Conservation (phyloP, 2,329 filamentous ascomycete species). For the Xylaria sp. region DNA sequence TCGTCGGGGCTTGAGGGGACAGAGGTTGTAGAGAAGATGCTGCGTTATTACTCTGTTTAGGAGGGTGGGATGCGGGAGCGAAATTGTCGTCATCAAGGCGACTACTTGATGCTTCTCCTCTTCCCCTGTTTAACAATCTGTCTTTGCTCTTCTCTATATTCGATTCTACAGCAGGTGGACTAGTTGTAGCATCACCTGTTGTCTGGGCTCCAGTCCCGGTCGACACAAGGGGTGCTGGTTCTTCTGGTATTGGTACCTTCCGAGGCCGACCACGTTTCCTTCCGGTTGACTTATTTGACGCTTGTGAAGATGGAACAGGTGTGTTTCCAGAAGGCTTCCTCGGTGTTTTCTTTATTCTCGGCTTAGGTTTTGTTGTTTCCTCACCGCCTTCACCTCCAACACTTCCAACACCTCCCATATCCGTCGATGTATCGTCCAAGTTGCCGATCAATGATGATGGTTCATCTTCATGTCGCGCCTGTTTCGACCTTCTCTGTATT, state of each 20-base stretch:
- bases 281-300: conserved; percentile 43
- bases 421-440: conserved; percentile 41
- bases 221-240: conserved; percentile 36
- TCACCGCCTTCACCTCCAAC: conserved; percentile 40
- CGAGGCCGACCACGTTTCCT: conserved; percentile 50
- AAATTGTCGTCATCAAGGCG: conserved; percentile 16
- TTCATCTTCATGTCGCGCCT: conserved; percentile 50
- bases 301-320: conserved; percentile 45
- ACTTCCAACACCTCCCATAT: conserved; percentile 30
- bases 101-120: conserved; percentile 24
- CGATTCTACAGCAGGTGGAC: conserved; percentile 21
- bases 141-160: conserved; percentile 16
- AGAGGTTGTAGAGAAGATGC: conserved; percentile 32
- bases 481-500: conserved; percentile 51
- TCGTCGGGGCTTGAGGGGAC: conserved; percentile 15
- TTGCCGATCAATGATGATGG: conserved; percentile 45
- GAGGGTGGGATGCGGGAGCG: conserved; percentile 22
- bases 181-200: conserved; percentile 16
- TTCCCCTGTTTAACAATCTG: conserved; percentile 13
- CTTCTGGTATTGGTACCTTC: conserved; percentile 45
- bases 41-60: conserved; percentile 28
- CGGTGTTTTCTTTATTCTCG: conserved; percentile 49
- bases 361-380: conserved; percentile 50
- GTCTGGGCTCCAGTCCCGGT: conserved; percentile 34
- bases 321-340: conserved; percentile 38